Conservation (phyloP, 2,329 filamentous ascomycete genomes). For the Dactylellina cionopaga region DNA sequence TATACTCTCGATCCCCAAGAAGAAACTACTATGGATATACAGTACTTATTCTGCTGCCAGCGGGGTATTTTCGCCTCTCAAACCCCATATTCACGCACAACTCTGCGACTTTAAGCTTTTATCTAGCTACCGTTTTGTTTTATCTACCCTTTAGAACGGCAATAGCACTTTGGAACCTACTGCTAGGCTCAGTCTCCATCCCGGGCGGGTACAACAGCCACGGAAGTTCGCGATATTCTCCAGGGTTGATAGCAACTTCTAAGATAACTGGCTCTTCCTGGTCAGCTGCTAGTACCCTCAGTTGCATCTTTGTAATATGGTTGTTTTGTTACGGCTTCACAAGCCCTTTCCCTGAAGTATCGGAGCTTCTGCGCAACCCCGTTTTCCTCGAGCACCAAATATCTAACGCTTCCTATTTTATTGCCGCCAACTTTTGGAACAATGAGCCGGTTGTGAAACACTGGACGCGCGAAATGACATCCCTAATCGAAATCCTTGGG, state of each 20-base stretch:
- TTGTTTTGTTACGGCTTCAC: constrained; percentile 18
- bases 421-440: constrained; percentile 48
- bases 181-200: background rate
- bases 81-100: constrained; percentile 47
- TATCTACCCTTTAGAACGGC: constrained; percentile 31
- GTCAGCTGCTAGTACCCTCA: constrained; percentile 8
- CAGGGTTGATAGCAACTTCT: constrained; percentile 5
- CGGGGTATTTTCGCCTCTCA: constrained; percentile 35
- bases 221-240: constrained; percentile 17
- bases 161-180: constrained; percentile 5
- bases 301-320: constrained; percentile 26
- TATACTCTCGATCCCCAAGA: background rate
- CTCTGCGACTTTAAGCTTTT: constrained; percentile 35
- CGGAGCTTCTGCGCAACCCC: constrained; percentile 7
- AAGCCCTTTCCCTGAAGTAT: constrained; percentile 19
- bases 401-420: constrained; percentile 43
- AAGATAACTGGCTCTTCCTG: background rate
- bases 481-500: constrained; percentile 27
- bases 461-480: constrained; percentile 34
- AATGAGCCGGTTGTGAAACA: constrained; percentile 38
- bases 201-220: background rate
- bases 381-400: constrained; percentile 15
- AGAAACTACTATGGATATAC: constrained; percentile 15
- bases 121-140: constrained; percentile 29
- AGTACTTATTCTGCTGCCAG: constrained; percentile 21